phyloP scores from a whole-genome alignment of 2,329 filamentous ascomycete genomes.

The Calonectria pseudoturangicola region DNA sequence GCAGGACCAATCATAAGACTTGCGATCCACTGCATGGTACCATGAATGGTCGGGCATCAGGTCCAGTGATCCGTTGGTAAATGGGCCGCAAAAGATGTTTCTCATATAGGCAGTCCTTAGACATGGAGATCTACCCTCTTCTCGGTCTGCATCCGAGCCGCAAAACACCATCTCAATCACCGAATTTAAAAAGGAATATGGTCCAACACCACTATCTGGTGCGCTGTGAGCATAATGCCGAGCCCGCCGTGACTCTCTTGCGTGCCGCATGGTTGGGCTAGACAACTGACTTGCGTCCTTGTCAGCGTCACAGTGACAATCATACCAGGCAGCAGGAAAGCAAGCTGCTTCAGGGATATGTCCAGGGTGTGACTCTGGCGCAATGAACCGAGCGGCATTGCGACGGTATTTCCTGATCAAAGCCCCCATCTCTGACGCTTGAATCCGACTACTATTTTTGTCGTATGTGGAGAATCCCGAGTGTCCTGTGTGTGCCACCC shows the following conservation, averaged over 20 bases:
- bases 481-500: background rate
- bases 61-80: background rate
- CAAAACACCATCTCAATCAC: background rate
- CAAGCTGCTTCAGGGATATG: constrained; percentile 1
- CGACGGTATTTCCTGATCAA: background rate
- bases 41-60: constrained; percentile 9
- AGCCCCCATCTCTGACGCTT: background rate
- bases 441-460: background rate
- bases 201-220: background rate
- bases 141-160: background rate
- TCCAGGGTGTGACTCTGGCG: background rate
- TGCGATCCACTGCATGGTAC: background rate
- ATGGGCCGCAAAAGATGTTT: background rate
- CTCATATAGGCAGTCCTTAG: background rate
- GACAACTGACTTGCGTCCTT: background rate
- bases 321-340: background rate
- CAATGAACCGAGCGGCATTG: constrained; percentile 6
- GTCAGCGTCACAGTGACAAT: background rate
- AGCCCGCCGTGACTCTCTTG: background rate
- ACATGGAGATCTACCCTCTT: background rate
- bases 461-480: background rate
- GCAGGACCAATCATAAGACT: constrained; percentile 9
- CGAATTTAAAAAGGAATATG: background rate
- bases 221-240: background rate
- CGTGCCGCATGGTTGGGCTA: background rate